Evolutionary conservation across 179 eudicot species (phyloP), one percentile per base, ranked within the genome.

Genomic region (Camellia oleifera): DNA sequence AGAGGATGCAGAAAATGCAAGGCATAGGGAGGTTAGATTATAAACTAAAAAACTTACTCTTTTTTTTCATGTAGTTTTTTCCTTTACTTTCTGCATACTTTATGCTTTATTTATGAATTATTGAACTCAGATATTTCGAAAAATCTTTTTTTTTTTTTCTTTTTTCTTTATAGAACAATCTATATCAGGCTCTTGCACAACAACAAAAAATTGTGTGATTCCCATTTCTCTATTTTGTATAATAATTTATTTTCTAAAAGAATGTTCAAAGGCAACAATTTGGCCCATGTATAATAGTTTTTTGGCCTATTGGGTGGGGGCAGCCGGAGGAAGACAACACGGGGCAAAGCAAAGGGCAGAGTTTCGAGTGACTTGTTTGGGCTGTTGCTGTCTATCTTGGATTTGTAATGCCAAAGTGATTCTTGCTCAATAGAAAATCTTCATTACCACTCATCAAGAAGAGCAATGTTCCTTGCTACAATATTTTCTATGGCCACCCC

Each of bases 11-110:
- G 99, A 95, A 85, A 89, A 82, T 89, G 86, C 91, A 62, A 85
- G 97, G 79, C 99, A 95, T 73, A 86, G 87, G 82, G 98, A 93
- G 99, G 99, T 94, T 60, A 79, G 97, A 82, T 79, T 40, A 14
- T 77, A 32, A 13, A 10, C 75, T 52, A 4, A 72, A 11, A 50
- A 18, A 9, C 14, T 26, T 4, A 13, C 6, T 10, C 57, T 45
- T 45, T 44, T 32, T 69, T 68, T 69, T 76, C 20, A 62, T 45
- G 67, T 76, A 13, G 18, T 45, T n/a, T 69, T 48, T 62, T 0
- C 12, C 12, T 62, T 76, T 45, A 13, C 56, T 46, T 63, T 18
- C 42, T 45, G 71, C 18, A 45, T 45, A 13, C 56, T 46, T 63
- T 18, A n/a, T 45, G 71, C 18, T 48, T 48, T 17, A 13, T 48